Base-by-base conservation (phyloP, 1,284 basidiomycete species). In the Boletus semigastroideus region DNA sequence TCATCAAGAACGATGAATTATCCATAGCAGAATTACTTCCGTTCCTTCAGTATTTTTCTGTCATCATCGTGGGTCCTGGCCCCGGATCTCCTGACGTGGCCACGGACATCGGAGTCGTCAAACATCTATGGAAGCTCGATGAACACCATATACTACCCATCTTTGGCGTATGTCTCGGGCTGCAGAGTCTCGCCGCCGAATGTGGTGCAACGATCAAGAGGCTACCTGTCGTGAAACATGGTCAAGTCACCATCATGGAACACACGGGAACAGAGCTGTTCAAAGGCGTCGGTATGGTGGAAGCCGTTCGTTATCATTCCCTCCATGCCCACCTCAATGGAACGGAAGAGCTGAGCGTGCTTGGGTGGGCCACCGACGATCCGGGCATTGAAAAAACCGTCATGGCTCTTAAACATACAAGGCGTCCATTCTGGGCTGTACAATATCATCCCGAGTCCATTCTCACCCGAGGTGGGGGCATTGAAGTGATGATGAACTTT, bases 401-500 rank as follows among this genome's bases (percentile, higher is more conserved):
- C 19, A 91, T 91, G 88, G 87, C 82, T 27, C 69, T 79, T 28
- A 78, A 76, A 58, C 93, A 95, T 66, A 74, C 62, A 41, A 67
- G 62, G 12, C 79, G 79, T 55, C 92, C 94, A 0, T 90, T 95
- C 59, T 95, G 89, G 84, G 93, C 92, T 4, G 94, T 98, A 3
- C 95, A 98, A 66, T 98, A 97, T 64, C 96, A 98, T 68, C 96
- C 95, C 1, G 95, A 96, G 71, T 91, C 85, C 9, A 80, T 84
- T 2, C 78, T 84, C 56, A 90, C 86, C 3, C 70, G 73, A 42
- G 79, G 77, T 3, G 84, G 84, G 11, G 88, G 87, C 2, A 59
- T 77, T 16, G 76, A 82, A 48, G 78, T 90, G n/a, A 56, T 90
- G 42, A 66, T 66, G 14, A 91, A 90, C 65, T 91, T 91, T 62